A percentile compares a stretch with the other conserved stretches of the same genome.
Conservation (phyloP, 306 rosid species). For the Elaeagnus macrophylla region DNA sequence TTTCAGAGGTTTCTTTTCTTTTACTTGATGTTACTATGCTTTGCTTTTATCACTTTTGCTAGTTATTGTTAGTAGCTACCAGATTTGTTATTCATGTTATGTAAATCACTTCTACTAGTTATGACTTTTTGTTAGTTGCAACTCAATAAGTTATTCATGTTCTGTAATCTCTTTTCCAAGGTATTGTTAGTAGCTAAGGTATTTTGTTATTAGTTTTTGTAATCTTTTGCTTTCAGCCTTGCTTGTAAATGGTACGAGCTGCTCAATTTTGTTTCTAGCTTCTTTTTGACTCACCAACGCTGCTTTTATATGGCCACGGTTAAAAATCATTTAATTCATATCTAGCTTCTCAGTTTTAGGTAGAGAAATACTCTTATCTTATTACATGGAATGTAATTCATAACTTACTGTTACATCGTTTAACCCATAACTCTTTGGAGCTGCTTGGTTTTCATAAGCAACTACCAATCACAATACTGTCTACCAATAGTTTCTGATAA, state of each 20-base stretch:
- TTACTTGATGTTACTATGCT: neutral
- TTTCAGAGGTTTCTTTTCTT: constrained; percentile 52
- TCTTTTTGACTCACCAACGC: too few relatives aligned
- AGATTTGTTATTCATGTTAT: constrained; percentile 1
- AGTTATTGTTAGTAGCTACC: neutral
- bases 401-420: too few relatives aligned
- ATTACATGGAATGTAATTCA: neutral
- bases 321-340: neutral
- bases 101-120: neutral
- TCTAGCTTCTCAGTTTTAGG: neutral
- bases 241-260: too few relatives aligned
- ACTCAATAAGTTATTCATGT: too few relatives aligned
- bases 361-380: neutral
- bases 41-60: neutral
- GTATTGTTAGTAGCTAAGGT: neutral
- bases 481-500: too few relatives aligned
- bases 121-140: neutral
- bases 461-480: too few relatives aligned
- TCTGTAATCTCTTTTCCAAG: neutral
- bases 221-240: neutral
- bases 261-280: too few relatives aligned
- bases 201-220: neutral
- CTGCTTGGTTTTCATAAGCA: too few relatives aligned
- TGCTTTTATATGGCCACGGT: neutral
- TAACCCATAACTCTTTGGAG: too few relatives aligned